These are phyloP conservation scores for Gamsiella multidivaricata DNA, from an alignment of 192 early-diverging fungal genomes.

Conservation along the genomic window DNA sequence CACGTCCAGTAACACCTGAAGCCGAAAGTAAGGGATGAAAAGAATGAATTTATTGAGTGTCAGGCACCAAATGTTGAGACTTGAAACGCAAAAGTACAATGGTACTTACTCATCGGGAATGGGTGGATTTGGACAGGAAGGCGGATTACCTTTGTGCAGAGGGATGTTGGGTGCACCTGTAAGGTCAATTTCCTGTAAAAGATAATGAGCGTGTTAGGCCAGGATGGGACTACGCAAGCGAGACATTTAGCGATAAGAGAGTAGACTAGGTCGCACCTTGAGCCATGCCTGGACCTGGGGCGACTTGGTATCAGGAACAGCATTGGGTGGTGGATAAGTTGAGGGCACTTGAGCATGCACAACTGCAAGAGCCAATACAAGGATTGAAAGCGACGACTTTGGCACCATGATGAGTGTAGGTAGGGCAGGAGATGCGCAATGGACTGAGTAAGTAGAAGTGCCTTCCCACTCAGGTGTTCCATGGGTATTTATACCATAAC, in stretches of 20 bases:
- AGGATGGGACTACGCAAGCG: no score
- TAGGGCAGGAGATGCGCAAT: background rate
- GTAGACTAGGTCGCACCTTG: slow-evolving; percentile 50
- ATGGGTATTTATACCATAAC: no score
- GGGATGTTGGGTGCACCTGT: slow-evolving; percentile 69
- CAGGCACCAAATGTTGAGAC: slow-evolving; percentile 61
- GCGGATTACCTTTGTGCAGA: slow-evolving; percentile 78
- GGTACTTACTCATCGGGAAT: slow-evolving; percentile 10
- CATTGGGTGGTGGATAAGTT: slow-evolving; percentile 44
- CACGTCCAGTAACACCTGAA: slow-evolving; percentile 15
- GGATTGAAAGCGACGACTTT: slow-evolving; percentile 5
- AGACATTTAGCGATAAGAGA: slow-evolving; percentile 61
- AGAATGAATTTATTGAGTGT: slow-evolving; percentile 64
- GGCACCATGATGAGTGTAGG: background rate
- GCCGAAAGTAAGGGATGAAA: background rate
- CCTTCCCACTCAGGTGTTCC: no score
- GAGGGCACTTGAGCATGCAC: slow-evolving; percentile 7
- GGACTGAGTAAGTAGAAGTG: no score
- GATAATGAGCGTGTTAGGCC: no score
- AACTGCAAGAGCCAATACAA: slow-evolving; percentile 14
- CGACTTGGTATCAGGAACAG: slow-evolving; percentile 32
- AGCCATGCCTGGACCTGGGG: slow-evolving; percentile 51
- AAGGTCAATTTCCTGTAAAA: slow-evolving; percentile 50
- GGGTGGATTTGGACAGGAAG: background rate
- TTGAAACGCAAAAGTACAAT: background rate